Conservation (phyloP, 129 eudicot genomes). For the Pittosporum tobira region DNA sequence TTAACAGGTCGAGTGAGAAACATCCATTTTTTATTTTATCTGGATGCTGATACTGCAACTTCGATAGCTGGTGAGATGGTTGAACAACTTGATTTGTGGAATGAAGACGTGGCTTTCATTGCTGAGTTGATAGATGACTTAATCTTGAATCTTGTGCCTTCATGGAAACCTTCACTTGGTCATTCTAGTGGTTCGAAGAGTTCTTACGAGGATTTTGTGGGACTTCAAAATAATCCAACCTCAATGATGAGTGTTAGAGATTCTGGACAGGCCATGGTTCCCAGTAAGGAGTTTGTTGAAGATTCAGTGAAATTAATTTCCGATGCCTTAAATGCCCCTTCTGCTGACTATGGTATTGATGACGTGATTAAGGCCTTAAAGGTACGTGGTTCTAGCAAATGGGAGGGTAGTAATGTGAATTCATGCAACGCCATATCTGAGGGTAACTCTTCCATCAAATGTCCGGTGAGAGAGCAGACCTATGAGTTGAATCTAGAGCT, state of each 20-base stretch:
- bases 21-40: constrained; percentile 44
- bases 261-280: not conserved
- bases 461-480: constrained; percentile 19
- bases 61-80: constrained; percentile 77
- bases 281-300: not conserved
- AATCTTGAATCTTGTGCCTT: constrained; percentile 37
- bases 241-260: constrained; percentile 1
- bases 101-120: constrained; percentile 41
- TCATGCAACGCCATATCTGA: constrained; percentile 18
- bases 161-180: constrained; percentile 35
- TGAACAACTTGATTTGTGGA: constrained; percentile 41
- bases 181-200: constrained; percentile 8
- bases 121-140: constrained; percentile 56
- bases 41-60: constrained; percentile 40
- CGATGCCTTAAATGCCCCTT: constrained; percentile 1
- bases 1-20: constrained; percentile 37
- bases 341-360: not conserved
- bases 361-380: not conserved
- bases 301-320: not conserved
- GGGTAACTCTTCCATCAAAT: constrained; percentile 14
- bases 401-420: constrained; percentile 1
- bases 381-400: not conserved
- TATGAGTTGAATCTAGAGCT: constrained; percentile 56
- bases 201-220: not conserved
- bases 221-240: constrained; percentile 12